A percentile compares a stretch with the other conserved stretches of the same genome.
Conservation (phyloP, 2,329 filamentous ascomycete species). For the Helotiales sp. region DNA sequence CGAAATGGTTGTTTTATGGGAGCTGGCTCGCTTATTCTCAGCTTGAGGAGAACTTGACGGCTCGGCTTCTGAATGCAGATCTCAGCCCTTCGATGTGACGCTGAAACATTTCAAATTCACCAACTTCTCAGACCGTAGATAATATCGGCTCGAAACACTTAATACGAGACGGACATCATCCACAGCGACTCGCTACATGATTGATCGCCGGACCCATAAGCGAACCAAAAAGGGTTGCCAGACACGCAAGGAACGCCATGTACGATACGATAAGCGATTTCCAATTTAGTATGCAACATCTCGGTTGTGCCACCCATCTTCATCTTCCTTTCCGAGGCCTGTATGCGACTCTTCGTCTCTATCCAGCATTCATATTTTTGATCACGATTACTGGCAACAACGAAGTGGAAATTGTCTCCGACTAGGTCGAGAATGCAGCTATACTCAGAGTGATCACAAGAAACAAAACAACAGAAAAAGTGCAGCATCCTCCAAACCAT, state of each 20-base stretch:
- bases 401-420: constrained; percentile 20
- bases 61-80: background rate
- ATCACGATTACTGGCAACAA: background rate
- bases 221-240: constrained; percentile 21
- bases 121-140: background rate
- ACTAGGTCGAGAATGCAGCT: constrained; percentile 19
- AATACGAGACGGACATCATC: too few relatives aligned
- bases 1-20: too few relatives aligned
- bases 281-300: constrained; percentile 23
- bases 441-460: constrained; percentile 1
- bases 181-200: background rate
- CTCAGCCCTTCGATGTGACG: background rate
- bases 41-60: too few relatives aligned
- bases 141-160: background rate
- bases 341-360: background rate
- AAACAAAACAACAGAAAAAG: background rate
- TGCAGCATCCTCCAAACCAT: background rate
- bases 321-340: background rate
- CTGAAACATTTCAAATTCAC: background rate
- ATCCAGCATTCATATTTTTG: background rate
- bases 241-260: constrained; percentile 23
- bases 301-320: background rate
- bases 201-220: constrained; percentile 16
- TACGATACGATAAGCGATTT: constrained; percentile 21
- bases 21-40: too few relatives aligned